Conservation (phyloP, 2,329 filamentous ascomycete species). For the Colletotrichum zoysiae region DNA sequence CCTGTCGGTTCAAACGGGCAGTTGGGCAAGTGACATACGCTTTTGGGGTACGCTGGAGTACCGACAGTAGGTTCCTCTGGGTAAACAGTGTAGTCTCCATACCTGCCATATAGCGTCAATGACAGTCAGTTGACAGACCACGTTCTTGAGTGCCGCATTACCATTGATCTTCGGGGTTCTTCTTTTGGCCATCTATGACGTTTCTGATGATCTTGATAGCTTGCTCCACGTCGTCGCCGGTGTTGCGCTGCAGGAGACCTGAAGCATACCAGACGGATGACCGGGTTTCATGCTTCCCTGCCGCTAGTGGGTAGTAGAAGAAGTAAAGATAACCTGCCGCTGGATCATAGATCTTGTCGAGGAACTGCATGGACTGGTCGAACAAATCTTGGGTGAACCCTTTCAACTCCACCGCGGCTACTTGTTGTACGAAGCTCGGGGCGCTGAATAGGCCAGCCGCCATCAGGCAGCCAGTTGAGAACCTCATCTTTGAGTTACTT, state of each 20-base stretch:
- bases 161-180: constrained; percentile 57
- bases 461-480: not conserved
- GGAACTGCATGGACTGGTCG: constrained; percentile 64
- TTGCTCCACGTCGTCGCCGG: constrained; percentile 60
- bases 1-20: not conserved
- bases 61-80: constrained; percentile 71
- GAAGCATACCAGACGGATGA: constrained; percentile 70
- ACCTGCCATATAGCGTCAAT: not conserved
- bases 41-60: constrained; percentile 59
- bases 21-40: not conserved
- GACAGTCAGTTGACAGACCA: constrained; percentile 27
- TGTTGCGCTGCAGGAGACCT: constrained; percentile 67
- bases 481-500: not conserved
- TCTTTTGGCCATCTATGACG: constrained; percentile 65
- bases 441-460: not conserved
- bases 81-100: constrained; percentile 59
- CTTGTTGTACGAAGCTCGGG: not conserved
- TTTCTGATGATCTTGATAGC: constrained; percentile 67
- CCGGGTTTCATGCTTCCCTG: constrained; percentile 67
- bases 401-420: constrained; percentile 33
- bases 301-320: constrained; percentile 54
- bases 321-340: constrained; percentile 65
- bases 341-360: constrained; percentile 67
- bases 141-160: constrained; percentile 55
- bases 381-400: constrained; percentile 54